Conservation (phyloP, 1,284 basidiomycete genomes). For the Tilletia horrida region DNA sequence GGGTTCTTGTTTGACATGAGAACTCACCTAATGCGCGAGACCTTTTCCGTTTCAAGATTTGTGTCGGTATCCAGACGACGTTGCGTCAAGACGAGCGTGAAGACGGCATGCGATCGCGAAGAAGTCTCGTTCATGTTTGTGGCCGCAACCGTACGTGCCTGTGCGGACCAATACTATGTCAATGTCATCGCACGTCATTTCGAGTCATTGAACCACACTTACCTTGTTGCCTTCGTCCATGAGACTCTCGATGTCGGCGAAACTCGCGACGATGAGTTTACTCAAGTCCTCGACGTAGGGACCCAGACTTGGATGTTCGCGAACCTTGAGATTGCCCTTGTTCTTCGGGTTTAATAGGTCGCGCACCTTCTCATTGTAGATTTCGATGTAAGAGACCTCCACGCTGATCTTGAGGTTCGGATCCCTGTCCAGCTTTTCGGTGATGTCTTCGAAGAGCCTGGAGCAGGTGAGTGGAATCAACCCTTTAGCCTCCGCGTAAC, state of each 20-base stretch:
- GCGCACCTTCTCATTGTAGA: constrained; percentile 75
- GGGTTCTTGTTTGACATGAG: background rate
- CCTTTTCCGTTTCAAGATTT: constrained; percentile 48
- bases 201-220: background rate
- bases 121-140: constrained; percentile 53
- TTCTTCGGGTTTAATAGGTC: constrained; percentile 97
- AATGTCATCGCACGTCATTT: background rate
- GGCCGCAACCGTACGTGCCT: constrained; percentile 48
- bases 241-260: constrained; percentile 92
- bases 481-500: constrained; percentile 84
- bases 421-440: constrained; percentile 64
- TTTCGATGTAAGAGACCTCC: constrained; percentile 96
- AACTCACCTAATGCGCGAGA: constrained; percentile 38
- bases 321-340: constrained; percentile 87
- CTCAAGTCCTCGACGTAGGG: constrained; percentile 97
- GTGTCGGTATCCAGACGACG: constrained; percentile 38
- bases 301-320: constrained; percentile 77
- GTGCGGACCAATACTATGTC: background rate
- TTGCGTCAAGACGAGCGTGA: constrained; percentile 47
- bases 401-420: constrained; percentile 76
- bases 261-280: constrained; percentile 83
- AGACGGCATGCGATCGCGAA: constrained; percentile 49
- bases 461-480: constrained; percentile 94
- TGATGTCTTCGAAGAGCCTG: constrained; percentile 80
- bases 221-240: constrained; percentile 99